Conservation (phyloP, 345 rosid genomes). For the Geranium rotundifolium region DNA sequence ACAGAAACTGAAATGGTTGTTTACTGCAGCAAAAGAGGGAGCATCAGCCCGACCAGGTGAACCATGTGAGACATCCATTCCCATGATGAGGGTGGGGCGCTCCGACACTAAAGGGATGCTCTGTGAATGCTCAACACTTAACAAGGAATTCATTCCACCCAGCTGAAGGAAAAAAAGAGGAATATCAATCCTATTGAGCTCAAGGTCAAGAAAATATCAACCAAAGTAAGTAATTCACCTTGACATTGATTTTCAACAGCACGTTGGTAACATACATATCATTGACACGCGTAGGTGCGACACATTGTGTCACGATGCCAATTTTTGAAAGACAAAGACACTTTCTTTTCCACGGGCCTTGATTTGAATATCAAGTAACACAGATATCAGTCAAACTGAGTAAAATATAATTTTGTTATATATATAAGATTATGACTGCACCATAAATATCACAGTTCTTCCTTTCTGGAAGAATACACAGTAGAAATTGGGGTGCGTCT, state of each 20-base stretch:
- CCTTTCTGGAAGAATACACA: constrained; percentile 73
- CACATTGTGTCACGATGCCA: constrained; percentile 41
- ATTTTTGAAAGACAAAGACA: constrained; percentile 26
- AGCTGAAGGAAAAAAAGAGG: constrained; percentile 19
- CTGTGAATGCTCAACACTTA: constrained; percentile 20
- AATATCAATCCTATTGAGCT: neutral
- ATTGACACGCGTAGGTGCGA: constrained; percentile 30
- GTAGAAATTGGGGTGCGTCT: constrained; percentile 58
- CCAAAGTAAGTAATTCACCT: constrained; percentile 11
- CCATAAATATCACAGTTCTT: constrained; percentile 80
- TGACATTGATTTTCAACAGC: constrained; percentile 39
- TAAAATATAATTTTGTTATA: too few species aligned
- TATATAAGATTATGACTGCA: too few species aligned
- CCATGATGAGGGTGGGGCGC: constrained; percentile 56
- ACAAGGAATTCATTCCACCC: constrained; percentile 35
- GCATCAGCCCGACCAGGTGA: constrained; percentile 59
- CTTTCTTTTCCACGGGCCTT: constrained; percentile 45
- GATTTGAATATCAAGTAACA: neutral
- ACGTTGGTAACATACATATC: constrained; percentile 33
- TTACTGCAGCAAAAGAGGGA: constrained; percentile 64
- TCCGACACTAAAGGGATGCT: constrained; percentile 41
- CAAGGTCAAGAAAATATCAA: neutral
- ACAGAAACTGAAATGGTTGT: too few species aligned
- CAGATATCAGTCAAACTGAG: neutral
- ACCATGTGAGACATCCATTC: too few species aligned